Base-by-base conservation (phyloP, 2,329 filamentous ascomycete genomes). In the Paecilomyces formosus region DNA sequence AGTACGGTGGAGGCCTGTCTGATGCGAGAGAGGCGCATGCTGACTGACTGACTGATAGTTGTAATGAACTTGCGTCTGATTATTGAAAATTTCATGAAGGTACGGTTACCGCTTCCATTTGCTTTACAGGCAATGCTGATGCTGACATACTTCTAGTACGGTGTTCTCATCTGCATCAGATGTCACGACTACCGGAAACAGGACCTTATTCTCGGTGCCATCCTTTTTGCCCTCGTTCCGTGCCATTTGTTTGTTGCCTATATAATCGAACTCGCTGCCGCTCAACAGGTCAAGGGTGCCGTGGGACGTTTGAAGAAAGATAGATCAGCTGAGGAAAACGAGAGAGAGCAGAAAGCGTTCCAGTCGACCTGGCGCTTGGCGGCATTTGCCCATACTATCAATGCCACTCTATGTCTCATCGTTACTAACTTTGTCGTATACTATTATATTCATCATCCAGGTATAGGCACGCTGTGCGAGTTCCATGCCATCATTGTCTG, bases 41-140 rank as follows among this genome's bases (percentile, higher is more conserved):
- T 54, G 13, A 21, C 13, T 49, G 21, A 28, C 2, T 51, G 61
- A 30, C 2, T 51, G 61, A 30, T 65, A 92, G 90, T 97, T 68
- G 91, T 93, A 55, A 94, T 92, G 68, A 99, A 99, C 72, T 76
- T 99, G 55, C 87, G 94, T 63, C 81, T 99, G 68, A 90, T 97
- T 78, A 92, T 99, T 70, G 94, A 97, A 76, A 99, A 99, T 71
- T 90, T 93, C 65, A 90, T 93, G 79, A 97, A 97, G 82, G 90
- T 90, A 71, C 24, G 24, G 61, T 66, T 56, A 11, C 24, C 15
- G 22, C 30, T 39, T 3, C 53, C n/a, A n/a, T n/a, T 53, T 53
- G n/a, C 22, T 7, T 33, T 53, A 4, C 54, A 24, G 12, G 51
- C 57, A 9, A 15, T 39, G 53, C 53, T 58, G 13, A 18, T 39